Conservation (phyloP, 2,329 filamentous ascomycete species). For the Ophiostoma tasmaniense region DNA sequence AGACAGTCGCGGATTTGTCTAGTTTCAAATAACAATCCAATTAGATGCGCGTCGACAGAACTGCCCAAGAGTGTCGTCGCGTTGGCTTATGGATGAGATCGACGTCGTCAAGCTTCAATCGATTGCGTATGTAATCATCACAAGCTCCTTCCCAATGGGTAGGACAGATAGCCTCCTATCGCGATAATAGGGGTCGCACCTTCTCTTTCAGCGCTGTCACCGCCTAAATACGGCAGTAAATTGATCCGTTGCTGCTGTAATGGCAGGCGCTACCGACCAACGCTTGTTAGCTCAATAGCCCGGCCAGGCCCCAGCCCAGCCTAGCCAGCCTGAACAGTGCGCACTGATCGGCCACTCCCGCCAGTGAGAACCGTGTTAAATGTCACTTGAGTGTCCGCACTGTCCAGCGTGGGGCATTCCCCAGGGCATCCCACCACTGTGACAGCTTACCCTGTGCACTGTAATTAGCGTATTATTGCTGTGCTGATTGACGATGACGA, state of each 20-base stretch:
- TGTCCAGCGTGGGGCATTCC: conserved; percentile 14
- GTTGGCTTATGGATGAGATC: not conserved
- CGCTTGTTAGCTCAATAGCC: not conserved
- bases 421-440: conserved; percentile 8
- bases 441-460: not conserved
- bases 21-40: not conserved
- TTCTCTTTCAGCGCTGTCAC: conserved; percentile 11
- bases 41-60: not conserved
- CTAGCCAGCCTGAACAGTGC: not conserved
- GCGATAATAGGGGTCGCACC: conserved; percentile 12
- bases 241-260: conserved; percentile 5
- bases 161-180: not conserved
- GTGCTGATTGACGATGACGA: conserved; percentile 5
- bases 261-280: not conserved
- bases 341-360: not conserved
- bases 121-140: not conserved
- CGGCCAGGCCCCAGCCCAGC: not conserved
- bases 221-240: conserved; percentile 15
- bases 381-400: conserved; percentile 10
- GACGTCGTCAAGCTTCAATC: not conserved
- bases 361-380: not conserved
- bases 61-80: not conserved
- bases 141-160: not conserved
- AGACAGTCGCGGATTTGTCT: not conserved
- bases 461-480: not conserved